Evolutionary conservation across 1,139 yeast genomes (phyloP), one percentile per base, ranked within the genome.

Genomic region (Geotrichum siamense): DNA sequence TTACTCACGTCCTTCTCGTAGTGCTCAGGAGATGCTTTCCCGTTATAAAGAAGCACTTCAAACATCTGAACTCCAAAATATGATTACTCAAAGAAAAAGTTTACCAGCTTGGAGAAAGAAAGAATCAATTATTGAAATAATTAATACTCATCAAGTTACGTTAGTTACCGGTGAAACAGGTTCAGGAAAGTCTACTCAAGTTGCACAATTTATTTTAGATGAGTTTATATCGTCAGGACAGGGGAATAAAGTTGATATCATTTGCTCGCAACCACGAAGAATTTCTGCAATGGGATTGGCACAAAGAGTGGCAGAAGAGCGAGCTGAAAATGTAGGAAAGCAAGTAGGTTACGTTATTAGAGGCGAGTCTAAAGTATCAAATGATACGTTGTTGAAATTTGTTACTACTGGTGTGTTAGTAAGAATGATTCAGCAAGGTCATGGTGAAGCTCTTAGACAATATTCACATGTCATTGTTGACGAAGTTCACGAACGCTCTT

Each of bases 91-190:
- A 9, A 72, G 97, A 52, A 53, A 71, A 12, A 59, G 60, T 3
- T 65, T 91, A 27, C 97, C 98, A 0, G 97, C 97, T 0, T 89
- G 95, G 94, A 61, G 67, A 10, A 82, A 81, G 58, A 71, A 68
- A 41, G 65, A 73, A 0, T 69, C 72, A 3, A 70, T 91, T 37
- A 70, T 84, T 1, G 58, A 74, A 0, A 62, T 78, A 2, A 76
- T 91, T 4, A 68, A 71, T 30, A 52, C 68, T 0, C 75, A 82
- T 55, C 77, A 76, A 51, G 82, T 86, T 2, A 78, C 85, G 2
- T 65, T 91, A 32, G 75, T 91, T 29, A 91, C 97, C 1, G 98
- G 97, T 60, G 98, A 91, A 61, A 91, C 98, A 0, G 98, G 98
- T 54, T 86, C 96, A 0, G 96, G 96, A 53, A 87, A 87, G 58